A percentile compares a stretch with the other conserved stretches of the same genome.
phyloP scores from a whole-genome alignment of 805 yeast species.

The Debaryomyces tyrocola region DNA sequence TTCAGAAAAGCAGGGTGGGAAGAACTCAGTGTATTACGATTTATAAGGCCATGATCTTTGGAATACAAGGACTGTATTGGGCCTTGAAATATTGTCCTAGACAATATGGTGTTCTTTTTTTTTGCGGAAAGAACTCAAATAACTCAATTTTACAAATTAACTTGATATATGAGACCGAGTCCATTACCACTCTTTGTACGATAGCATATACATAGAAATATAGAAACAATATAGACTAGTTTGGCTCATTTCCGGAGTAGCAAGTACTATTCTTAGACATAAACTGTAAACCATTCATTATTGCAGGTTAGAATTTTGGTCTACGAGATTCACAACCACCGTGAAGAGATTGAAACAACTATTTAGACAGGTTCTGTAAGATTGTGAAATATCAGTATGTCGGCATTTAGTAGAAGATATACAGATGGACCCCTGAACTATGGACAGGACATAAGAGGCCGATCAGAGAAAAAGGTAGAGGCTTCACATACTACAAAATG shows the following conservation, averaged over 20 bases:
- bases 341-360: background rate
- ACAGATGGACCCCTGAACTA: slow-evolving; percentile 1
- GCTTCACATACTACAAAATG: slow-evolving; percentile 25
- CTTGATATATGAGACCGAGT: too few relatives aligned
- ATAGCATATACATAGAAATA: too few relatives aligned
- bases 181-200: too few relatives aligned
- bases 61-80: too few relatives aligned
- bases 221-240: too few relatives aligned
- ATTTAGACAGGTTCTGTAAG: too few relatives aligned
- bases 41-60: slow-evolving; percentile 24
- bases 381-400: background rate
- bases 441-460: slow-evolving; percentile 5
- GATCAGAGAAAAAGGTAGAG: slow-evolving; percentile 4
- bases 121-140: too few relatives aligned
- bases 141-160: too few relatives aligned
- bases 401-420: slow-evolving; percentile 7
- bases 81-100: too few relatives aligned
- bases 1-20: slow-evolving; percentile 95
- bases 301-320: background rate
- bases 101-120: too few relatives aligned
- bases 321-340: background rate
- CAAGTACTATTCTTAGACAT: background rate
- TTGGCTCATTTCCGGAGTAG: too few relatives aligned
- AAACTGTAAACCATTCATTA: background rate
- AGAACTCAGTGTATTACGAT: slow-evolving; percentile 72